These are phyloP conservation scores for Picea abies DNA, from an alignment of 83 land plant species.

Conservation along the genomic window DNA sequence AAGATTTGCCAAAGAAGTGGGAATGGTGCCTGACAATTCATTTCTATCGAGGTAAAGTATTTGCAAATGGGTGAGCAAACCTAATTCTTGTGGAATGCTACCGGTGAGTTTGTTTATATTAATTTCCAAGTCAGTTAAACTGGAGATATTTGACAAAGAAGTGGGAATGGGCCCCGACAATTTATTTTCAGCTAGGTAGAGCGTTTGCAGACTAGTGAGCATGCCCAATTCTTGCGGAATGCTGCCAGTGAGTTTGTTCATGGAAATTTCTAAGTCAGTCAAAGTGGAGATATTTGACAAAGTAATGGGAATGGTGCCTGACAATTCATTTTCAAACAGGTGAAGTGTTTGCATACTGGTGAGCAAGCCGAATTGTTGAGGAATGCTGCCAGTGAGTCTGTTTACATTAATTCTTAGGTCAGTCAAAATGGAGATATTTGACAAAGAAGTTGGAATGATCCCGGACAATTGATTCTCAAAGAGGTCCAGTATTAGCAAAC, in stretches of 20 bases:
- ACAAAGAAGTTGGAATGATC: slow-evolving; percentile 23
- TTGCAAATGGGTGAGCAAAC: slow-evolving; percentile 12
- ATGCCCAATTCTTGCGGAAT: slow-evolving; percentile 19
- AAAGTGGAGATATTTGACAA: background rate
- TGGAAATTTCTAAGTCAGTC: slow-evolving; percentile 8
- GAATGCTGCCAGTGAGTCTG: slow-evolving; percentile 33
- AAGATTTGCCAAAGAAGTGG: slow-evolving; percentile 24
- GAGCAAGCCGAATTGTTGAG: slow-evolving; percentile 18
- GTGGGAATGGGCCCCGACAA: slow-evolving; percentile 33
- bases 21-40: slow-evolving; percentile 30
- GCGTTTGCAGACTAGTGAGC: slow-evolving; percentile 18
- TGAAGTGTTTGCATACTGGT: no score
- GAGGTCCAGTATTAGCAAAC: slow-evolving; percentile 10
- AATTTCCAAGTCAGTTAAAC: slow-evolving; percentile 10
- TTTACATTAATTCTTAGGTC: slow-evolving; percentile 12
- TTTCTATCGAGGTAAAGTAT: slow-evolving; percentile 22
- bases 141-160: background rate
- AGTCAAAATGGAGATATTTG: slow-evolving; percentile 16
- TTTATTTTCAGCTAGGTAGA: slow-evolving; percentile 42
- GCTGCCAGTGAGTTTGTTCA: slow-evolving; percentile 34
- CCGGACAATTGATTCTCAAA: slow-evolving; percentile 16
- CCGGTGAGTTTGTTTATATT: slow-evolving; percentile 20
- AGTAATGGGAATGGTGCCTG: background rate
- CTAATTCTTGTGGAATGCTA: slow-evolving; percentile 22
- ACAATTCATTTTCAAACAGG: background rate